These are phyloP conservation scores for Microbotryum silenes-acaulis DNA, from an alignment of 1,284 basidiomycete genomes.

Conservation along the genomic window DNA sequence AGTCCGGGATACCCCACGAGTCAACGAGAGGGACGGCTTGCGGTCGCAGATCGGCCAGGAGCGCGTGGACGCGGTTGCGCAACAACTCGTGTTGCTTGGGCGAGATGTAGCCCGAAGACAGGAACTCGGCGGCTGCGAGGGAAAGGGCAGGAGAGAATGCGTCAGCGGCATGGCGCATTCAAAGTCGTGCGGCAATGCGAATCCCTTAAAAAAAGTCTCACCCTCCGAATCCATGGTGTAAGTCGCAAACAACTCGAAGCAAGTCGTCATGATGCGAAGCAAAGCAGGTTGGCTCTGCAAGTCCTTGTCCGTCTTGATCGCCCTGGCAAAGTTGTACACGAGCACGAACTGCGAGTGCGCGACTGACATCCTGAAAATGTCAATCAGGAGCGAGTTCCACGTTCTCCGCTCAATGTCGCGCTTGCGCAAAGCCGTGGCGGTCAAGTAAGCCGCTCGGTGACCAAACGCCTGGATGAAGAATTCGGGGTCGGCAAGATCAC, in stretches of 20 bases:
- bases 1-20: conserved; percentile 40
- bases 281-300: conserved; percentile 40
- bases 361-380: conserved; percentile 36
- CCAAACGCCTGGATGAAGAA: conserved; percentile 42
- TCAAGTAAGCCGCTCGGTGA: conserved; percentile 41
- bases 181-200: neutral
- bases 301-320: conserved; percentile 40
- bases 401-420: conserved; percentile 40
- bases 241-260: conserved; percentile 35
- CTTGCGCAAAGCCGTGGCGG: conserved; percentile 40
- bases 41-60: conserved; percentile 40
- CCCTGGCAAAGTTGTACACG: conserved; percentile 42
- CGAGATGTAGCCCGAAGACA: conserved; percentile 41
- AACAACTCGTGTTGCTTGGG: conserved; percentile 40
- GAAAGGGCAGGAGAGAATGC: conserved; percentile 11
- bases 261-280: conserved; percentile 40
- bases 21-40: conserved; percentile 39
- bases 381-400: conserved; percentile 42
- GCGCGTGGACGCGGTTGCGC: conserved; percentile 37
- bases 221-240: conserved; percentile 30
- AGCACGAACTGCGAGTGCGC: conserved; percentile 38
- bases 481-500: conserved; percentile 37
- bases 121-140: conserved; percentile 40
- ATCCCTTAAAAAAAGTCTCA: neutral
- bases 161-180: conserved; percentile 10